phyloP scores from a whole-genome alignment of 1,284 basidiomycete genomes.

The Malassezia slooffiae region DNA sequence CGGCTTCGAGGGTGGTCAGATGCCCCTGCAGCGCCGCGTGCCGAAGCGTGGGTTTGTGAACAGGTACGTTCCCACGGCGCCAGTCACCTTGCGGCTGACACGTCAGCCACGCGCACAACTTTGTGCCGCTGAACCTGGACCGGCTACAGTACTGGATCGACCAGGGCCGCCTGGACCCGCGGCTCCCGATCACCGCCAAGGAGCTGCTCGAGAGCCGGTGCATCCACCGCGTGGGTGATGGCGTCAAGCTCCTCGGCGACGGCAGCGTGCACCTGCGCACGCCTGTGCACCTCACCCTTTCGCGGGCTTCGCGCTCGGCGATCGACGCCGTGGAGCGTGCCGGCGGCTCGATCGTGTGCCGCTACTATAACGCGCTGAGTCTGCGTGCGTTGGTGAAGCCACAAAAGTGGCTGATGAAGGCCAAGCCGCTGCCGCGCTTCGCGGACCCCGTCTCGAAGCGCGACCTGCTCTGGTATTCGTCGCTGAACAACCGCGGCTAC shows the following conservation, averaged over 20 bases:
- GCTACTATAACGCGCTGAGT: slow-evolving; percentile 79
- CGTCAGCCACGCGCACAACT: slow-evolving; percentile 51
- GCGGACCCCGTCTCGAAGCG: slow-evolving; percentile 35
- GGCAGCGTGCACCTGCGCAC: slow-evolving; percentile 60
- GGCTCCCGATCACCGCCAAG: slow-evolving; percentile 74
- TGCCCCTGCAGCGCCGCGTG: slow-evolving; percentile 77
- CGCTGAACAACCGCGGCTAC: slow-evolving; percentile 16
- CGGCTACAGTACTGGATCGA: slow-evolving; percentile 84
- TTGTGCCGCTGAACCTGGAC: slow-evolving; percentile 74
- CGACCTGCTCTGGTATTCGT: slow-evolving; percentile 24
- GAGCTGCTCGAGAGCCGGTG: slow-evolving; percentile 75
- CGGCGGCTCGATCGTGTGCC: slow-evolving; percentile 76
- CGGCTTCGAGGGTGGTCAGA: slow-evolving; percentile 87
- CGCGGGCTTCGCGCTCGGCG: slow-evolving; percentile 73
- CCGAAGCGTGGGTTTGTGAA: slow-evolving; percentile 92
- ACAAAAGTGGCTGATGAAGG: slow-evolving; percentile 29
- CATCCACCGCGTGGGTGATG: slow-evolving; percentile 74
- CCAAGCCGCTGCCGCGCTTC: slow-evolving; percentile 25
- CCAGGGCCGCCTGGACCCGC: slow-evolving; percentile 64
- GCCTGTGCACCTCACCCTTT: slow-evolving; percentile 69
- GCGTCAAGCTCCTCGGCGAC: slow-evolving; percentile 81
- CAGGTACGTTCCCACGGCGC: too few species aligned
- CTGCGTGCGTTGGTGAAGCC: slow-evolving; percentile 67
- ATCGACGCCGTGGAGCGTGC: slow-evolving; percentile 69
- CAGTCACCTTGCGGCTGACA: neutral